Percentiles rank a stretch among this genome's conserved stretches.
phyloP scores from a whole-genome alignment of 768 basidiomycete species.

The Pisolithus tinctorius region DNA sequence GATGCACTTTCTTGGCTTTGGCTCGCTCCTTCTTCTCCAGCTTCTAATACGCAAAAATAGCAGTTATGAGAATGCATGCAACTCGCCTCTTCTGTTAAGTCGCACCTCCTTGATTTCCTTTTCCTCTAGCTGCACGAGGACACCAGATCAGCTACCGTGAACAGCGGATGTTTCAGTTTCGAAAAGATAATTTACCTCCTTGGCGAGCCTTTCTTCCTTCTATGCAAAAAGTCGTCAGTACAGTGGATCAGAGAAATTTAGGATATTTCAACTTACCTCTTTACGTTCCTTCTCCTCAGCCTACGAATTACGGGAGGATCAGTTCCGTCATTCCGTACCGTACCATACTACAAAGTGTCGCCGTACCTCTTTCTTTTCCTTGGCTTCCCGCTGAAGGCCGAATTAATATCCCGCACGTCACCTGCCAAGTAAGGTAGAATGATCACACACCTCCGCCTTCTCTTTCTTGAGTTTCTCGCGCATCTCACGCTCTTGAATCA shows the following conservation, averaged over 20 bases:
- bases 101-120: constrained; percentile 42
- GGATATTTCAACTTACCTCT: constrained; percentile 36
- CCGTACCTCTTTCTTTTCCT: constrained; percentile 65
- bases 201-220: constrained; percentile 49
- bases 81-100: neutral
- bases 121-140: constrained; percentile 32
- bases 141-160: constrained; percentile 15
- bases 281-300: constrained; percentile 60
- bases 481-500: constrained; percentile 74
- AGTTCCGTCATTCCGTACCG: neutral
- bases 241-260: neutral
- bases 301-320: constrained; percentile 14
- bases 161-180: neutral
- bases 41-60: constrained; percentile 32
- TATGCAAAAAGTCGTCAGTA: constrained; percentile 7
- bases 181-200: constrained; percentile 39
- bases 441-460: constrained; percentile 45
- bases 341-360: neutral
- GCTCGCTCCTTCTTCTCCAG: constrained; percentile 49
- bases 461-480: constrained; percentile 83
- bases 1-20: constrained; percentile 46
- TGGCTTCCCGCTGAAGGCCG: constrained; percentile 57
- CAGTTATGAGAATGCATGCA: neutral
- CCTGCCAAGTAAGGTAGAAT: neutral
- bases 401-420: neutral